Percentiles rank a stretch among this genome's conserved stretches.
These are phyloP conservation scores for Lathyrus sativus DNA, from an alignment of 306 rosid genomes.

Conservation along the genomic window DNA sequence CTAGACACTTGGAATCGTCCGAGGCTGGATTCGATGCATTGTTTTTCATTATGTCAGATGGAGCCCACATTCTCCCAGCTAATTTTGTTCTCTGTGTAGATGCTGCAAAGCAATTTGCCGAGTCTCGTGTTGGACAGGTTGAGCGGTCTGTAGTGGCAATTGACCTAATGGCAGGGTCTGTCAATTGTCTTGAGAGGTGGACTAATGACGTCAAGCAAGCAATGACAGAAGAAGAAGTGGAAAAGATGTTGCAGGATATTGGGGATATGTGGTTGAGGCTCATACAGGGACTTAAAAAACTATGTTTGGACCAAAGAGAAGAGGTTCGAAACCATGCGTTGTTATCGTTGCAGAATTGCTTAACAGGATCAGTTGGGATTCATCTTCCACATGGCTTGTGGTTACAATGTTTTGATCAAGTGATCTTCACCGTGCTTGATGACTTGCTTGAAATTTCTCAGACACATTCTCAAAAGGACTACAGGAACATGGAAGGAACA, in stretches of 20 bases:
- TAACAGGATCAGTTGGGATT: constrained; percentile 69
- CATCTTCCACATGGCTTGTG: constrained; percentile 62
- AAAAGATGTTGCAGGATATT: constrained; percentile 70
- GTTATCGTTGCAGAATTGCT: constrained; percentile 74
- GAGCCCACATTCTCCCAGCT: constrained; percentile 84
- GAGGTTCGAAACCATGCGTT: constrained; percentile 87
- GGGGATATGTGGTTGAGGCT: constrained; percentile 98
- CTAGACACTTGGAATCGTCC: constrained; percentile 90
- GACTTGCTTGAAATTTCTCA: constrained; percentile 80
- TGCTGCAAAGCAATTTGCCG: constrained; percentile 90
- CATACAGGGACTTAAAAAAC: constrained; percentile 71
- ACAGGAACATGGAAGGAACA: constrained; percentile 90
- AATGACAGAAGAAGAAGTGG: constrained; percentile 62
- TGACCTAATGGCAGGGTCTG: constrained; percentile 84
- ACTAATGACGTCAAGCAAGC: constrained; percentile 66
- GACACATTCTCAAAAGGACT: constrained; percentile 75
- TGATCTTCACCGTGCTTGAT: constrained; percentile 80
- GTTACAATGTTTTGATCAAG: constrained; percentile 82
- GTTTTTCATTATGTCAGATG: constrained; percentile 77
- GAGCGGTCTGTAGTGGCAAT: constrained; percentile 83
- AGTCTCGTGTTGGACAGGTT: constrained; percentile 87
- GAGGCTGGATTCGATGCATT: constrained; percentile 93
- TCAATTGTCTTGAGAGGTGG: constrained; percentile 78
- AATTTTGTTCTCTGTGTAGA: constrained; percentile 81
- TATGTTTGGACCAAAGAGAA: constrained; percentile 94